phyloP scores from a whole-genome alignment of 345 rosid species.

The Streptanthus diversifolius region DNA sequence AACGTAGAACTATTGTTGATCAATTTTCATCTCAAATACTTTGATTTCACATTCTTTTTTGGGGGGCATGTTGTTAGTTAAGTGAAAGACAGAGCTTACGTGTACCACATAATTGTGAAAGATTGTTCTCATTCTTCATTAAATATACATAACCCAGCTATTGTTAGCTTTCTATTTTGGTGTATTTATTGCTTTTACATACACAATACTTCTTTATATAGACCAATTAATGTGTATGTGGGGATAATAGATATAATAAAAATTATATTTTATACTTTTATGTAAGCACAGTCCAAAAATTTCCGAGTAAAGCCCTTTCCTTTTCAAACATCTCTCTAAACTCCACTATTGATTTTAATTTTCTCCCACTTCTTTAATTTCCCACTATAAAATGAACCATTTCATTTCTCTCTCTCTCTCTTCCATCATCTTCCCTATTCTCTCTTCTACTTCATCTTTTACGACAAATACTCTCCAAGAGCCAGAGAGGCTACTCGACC shows the following conservation, averaged over 20 bases:
- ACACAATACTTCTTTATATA: background rate
- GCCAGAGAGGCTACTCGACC: background rate
- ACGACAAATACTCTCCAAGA: background rate
- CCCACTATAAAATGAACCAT: slow-evolving; percentile 25
- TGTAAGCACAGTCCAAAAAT: slow-evolving; percentile 15
- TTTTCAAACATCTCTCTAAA: slow-evolving; percentile 24
- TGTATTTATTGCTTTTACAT: slow-evolving; percentile 31
- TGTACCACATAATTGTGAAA: slow-evolving; percentile 10
- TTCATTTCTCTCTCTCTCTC: slow-evolving; percentile 18
- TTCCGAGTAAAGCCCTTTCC: slow-evolving; percentile 21
- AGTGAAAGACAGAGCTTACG: background rate
- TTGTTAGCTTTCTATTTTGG: background rate
- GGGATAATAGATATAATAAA: background rate
- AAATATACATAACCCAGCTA: background rate
- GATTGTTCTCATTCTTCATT: slow-evolving; percentile 15
- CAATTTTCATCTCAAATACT: background rate
- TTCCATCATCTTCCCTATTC: background rate
- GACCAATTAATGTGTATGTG: background rate
- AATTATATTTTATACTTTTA: background rate
- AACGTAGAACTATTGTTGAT: background rate
- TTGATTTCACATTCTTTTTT: slow-evolving; percentile 10
- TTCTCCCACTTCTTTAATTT: slow-evolving; percentile 3
- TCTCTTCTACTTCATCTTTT: slow-evolving; percentile 19
- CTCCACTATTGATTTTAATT: slow-evolving; percentile 22
- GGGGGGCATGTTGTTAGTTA: background rate